These are phyloP conservation scores for Senna tora DNA, from an alignment of 306 rosid genomes.

Conservation along the genomic window DNA sequence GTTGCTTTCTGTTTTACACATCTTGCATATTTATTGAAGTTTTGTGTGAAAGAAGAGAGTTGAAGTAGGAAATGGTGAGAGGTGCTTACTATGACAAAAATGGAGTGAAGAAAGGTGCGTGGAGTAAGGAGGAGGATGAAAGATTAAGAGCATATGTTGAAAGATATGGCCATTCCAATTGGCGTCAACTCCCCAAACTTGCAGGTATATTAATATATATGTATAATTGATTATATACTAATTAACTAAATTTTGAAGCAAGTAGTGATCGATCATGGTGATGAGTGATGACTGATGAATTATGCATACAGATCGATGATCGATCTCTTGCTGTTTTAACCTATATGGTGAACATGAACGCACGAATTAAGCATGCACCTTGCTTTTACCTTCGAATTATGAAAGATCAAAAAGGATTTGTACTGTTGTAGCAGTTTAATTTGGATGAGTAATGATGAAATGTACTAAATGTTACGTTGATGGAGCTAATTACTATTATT, in stretches of 20 bases:
- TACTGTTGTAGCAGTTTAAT: no score
- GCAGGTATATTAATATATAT: conserved; percentile 56
- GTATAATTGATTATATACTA: no score
- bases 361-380: no score
- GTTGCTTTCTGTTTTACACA: no score
- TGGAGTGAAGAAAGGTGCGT: conserved; percentile 78
- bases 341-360: no score
- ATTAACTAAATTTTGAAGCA: neutral
- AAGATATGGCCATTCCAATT: conserved; percentile 60
- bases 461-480: neutral
- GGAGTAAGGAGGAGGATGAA: conserved; percentile 73
- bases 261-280: no score
- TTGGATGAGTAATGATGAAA: no score
- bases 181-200: conserved; percentile 70
- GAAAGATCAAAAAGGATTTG: no score
- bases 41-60: conserved; percentile 3
- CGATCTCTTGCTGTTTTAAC: no score
- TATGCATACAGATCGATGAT: no score
- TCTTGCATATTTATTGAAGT: neutral
- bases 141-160: conserved; percentile 57
- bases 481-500: neutral
- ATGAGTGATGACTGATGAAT: no score
- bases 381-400: no score
- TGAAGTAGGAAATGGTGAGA: conserved; percentile 56
- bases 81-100: conserved; percentile 62